Conservation (phyloP, 306 rosid species). For the Heteromeles arbutifolia region DNA sequence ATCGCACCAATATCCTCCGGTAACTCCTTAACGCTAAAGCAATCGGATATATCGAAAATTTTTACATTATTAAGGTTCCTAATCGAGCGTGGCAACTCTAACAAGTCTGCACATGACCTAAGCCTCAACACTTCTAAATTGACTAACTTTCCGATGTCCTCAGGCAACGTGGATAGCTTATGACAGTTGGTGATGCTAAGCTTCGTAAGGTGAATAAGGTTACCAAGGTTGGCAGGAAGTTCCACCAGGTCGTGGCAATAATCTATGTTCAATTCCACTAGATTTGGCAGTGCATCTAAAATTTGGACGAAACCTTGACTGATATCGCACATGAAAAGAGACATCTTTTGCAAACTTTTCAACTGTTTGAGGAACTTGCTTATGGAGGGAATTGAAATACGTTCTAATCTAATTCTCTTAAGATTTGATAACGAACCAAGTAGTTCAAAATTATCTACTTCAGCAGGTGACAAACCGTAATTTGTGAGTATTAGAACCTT, state of each 20-base stretch:
- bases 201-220: constrained; percentile 28
- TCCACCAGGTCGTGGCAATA: constrained; percentile 39
- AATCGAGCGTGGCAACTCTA: constrained; percentile 37
- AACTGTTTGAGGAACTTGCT: constrained; percentile 10
- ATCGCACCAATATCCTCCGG: constrained; percentile 46
- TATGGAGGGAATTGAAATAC: constrained; percentile 31
- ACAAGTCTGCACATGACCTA: constrained; percentile 39
- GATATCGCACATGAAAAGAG: constrained; percentile 51
- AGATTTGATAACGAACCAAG: constrained; percentile 26
- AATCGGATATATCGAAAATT: constrained; percentile 47
- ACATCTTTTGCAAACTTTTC: constrained; percentile 37
- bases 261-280: constrained; percentile 46
- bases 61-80: constrained; percentile 18
- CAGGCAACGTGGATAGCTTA: constrained; percentile 36
- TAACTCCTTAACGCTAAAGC: constrained; percentile 29
- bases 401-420: constrained; percentile 46
- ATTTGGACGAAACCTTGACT: constrained; percentile 13
- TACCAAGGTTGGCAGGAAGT: constrained; percentile 32
- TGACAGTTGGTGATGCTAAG: constrained; percentile 58
- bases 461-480: constrained; percentile 25
- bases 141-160: constrained; percentile 27
- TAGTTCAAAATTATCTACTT: constrained; percentile 27
- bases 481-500: constrained; percentile 45
- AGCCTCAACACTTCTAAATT: constrained; percentile 45
- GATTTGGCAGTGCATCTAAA: constrained; percentile 34